Base-by-base conservation (phyloP, 208 protist species). In the Trypanosoma mega region DNA sequence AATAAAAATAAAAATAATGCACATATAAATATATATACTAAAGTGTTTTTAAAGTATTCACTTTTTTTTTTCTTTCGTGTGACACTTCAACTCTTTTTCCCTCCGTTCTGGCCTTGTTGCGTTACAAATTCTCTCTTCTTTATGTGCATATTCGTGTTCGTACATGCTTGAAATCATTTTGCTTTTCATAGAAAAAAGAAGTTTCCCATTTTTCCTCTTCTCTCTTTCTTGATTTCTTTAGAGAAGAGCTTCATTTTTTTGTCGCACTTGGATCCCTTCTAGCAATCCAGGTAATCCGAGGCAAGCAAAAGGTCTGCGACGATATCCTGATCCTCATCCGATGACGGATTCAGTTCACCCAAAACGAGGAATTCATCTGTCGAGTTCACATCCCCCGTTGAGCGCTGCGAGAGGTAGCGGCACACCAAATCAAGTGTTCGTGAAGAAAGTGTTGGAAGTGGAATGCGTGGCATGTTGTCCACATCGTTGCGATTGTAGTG, bases 211-310 rank as follows among this genome's bases (percentile, higher is more conserved):
- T 16, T 39, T 39, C 12, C 12, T 39, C 12, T 39, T 39, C 12
- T 39, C 8, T 39, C 12, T 39, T 39, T 39, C 12, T 39, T 39
- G 34, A 16, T 39, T 39, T 39, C 34, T n/a, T n/a, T n/a, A n/a
- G n/a, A n/a, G n/a, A n/a, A n/a, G n/a, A n/a, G 12, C 34, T 39
- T 39, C 34, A 39, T 12, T 39, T 39, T 39, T 16, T 16, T 16
- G 6, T 6, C 34, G 12, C 12, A 16, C 34, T 16, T 12, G 12
- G 6, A 16, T 6, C 12, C 34, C 34, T 4, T n/a, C 7, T 60
- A 72, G 49, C 65, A 72, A 43, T 74, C 55, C 2, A 78, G 48
- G n/a, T 55, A 72, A 41, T 78, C 72, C 26, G 72, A 27, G 16
- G 72, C 72, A 3, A 65, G 31, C 51, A 78, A 30, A 6, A 78